Evolutionary conservation across 148 eudicot genomes (phyloP).

Genomic region (Vaccinium darrowii): DNA sequence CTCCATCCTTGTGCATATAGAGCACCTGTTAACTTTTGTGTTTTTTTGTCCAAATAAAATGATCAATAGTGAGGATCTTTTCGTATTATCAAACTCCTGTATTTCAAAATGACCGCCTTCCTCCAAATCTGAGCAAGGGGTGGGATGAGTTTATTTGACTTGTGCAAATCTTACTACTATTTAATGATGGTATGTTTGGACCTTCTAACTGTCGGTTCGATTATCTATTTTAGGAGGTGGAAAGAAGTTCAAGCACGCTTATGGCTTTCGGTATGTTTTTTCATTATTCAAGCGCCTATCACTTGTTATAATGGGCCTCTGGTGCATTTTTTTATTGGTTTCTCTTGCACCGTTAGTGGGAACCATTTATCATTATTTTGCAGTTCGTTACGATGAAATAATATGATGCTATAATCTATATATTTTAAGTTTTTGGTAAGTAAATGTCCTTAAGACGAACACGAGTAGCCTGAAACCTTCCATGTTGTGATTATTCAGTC

Average conservation of each 20-base stretch:
- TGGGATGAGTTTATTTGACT: slow-evolving; percentile 2
- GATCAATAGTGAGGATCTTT: background rate
- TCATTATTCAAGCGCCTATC: background rate
- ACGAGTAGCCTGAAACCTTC: background rate
- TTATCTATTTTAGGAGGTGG: slow-evolving; percentile 65
- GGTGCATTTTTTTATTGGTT: background rate
- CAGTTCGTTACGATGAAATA: background rate
- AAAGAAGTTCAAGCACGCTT: slow-evolving; percentile 78
- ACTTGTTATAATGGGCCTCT: background rate
- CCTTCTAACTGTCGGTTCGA: background rate
- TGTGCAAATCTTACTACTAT: background rate
- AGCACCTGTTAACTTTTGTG: background rate
- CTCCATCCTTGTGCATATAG: background rate
- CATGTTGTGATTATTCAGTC: background rate
- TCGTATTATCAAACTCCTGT: background rate
- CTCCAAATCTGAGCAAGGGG: background rate
- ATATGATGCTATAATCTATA: background rate
- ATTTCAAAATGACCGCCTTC: background rate
- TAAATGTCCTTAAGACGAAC: background rate
- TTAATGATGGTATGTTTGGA: background rate
- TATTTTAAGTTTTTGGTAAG: background rate
- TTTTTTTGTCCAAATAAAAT: background rate
- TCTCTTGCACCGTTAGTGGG: background rate
- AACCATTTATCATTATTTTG: background rate
- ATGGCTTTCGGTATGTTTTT: slow-evolving; percentile 65